Evolutionary conservation across 2,329 filamentous ascomycete genomes (phyloP).

Genomic region (Teratosphaeria zuluensis): DNA sequence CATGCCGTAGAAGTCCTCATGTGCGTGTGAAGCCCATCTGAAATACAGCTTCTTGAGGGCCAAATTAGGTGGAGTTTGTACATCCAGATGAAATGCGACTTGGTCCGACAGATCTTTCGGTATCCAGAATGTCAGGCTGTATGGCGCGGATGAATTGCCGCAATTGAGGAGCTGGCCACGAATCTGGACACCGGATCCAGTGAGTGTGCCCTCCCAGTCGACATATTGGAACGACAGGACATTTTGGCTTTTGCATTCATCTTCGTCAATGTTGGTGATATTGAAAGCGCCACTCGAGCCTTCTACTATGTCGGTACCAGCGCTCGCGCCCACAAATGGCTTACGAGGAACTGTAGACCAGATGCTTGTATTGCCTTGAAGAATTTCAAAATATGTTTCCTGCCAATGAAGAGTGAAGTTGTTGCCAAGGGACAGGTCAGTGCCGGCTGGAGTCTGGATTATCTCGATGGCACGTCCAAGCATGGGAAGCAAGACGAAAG

Average conservation of each 20-base stretch:
- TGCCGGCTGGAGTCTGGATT: not conserved
- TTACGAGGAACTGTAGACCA: constrained; percentile 12
- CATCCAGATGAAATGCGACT: constrained; percentile 14
- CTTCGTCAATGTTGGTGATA: constrained; percentile 15
- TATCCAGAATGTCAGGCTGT: constrained; percentile 16
- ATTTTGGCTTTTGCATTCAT: constrained; percentile 15
- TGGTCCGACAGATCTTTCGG: constrained; percentile 10
- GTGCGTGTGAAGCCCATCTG: constrained; percentile 9
- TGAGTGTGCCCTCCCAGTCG: constrained; percentile 6
- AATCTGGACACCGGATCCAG: constrained; percentile 13
- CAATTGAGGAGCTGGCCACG: constrained; percentile 13
- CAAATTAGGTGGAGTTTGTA: constrained; percentile 4
- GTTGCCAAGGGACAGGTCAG: not conserved
- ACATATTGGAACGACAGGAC: constrained; percentile 11
- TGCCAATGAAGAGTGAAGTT: not conserved
- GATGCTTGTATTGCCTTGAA: constrained; percentile 7
- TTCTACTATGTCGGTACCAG: constrained; percentile 14
- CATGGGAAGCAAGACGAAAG: not conserved
- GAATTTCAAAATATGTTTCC: constrained; percentile 8
- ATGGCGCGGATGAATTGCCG: constrained; percentile 10
- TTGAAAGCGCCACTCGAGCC: constrained; percentile 18
- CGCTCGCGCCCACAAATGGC: constrained; percentile 19
- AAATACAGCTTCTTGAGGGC: constrained; percentile 20
- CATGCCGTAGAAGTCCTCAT: constrained; percentile 21
- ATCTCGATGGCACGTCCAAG: not conserved